These are phyloP conservation scores for Populus nigra DNA, from an alignment of 345 rosid species.

Conservation along the genomic window DNA sequence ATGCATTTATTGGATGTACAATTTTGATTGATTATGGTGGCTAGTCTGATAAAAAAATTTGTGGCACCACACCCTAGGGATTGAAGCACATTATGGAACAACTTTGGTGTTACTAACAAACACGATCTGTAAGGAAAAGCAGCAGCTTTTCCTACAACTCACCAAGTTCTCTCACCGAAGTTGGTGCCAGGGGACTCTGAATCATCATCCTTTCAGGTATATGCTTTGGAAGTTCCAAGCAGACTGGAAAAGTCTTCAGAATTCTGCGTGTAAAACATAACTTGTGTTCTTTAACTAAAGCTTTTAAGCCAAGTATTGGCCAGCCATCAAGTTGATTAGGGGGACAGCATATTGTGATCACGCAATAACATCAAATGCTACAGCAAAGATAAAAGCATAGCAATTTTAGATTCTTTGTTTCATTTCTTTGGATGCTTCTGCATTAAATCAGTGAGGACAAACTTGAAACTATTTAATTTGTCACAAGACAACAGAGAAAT, in stretches of 20 bases:
- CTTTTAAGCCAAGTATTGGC: not conserved
- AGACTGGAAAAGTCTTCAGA: not conserved
- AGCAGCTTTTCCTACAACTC: not conserved
- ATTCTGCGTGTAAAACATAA: not conserved
- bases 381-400: not conserved
- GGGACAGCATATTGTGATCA: not conserved
- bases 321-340: not conserved
- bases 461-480: not conserved
- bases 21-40: not conserved
- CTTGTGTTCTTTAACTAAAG: not conserved
- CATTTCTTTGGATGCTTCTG: not conserved
- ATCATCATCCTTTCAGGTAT: not conserved
- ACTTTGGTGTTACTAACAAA: not conserved
- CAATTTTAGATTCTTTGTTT: not conserved
- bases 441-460: not conserved
- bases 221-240: not conserved
- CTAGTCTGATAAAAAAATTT: not conserved
- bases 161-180: not conserved
- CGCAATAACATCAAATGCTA: not conserved
- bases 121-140: not conserved
- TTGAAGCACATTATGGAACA: not conserved
- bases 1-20: not conserved
- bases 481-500: not conserved
- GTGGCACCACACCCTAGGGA: not conserved
- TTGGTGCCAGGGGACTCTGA: not conserved